Evolutionary conservation across 306 rosid species (phyloP), one percentile per base, ranked within the genome.

Genomic region (Dalbergia oliveri): DNA sequence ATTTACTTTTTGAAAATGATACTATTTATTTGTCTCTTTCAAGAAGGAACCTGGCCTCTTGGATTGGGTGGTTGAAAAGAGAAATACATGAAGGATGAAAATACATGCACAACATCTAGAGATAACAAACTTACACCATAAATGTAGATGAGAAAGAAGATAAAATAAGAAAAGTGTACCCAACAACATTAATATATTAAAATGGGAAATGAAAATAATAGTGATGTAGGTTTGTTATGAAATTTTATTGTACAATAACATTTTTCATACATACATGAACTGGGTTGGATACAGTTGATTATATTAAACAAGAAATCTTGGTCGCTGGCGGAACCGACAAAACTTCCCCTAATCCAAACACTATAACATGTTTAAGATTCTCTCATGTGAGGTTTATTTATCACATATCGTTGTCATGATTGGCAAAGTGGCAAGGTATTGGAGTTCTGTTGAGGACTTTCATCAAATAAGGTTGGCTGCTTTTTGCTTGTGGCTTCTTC

Each of bases 321-420:
- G 65, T 66, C 26, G 51, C 1, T 64, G 13, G 73, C 66, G 66
- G 44, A 50, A 61, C 37, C 44, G 13, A 50, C 65, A 39, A 35
- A 49, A 49, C 33, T 57, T 73, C 18, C 71, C 53, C 34, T 50
- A 18, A 76, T 76, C 73, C 73, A 51, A 76, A 16, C 23, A 47
- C 19, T 15, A 11, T 1, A 34, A 16, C 39, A 76, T 10, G 13
- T 19, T 19, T 64, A 51, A 16, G 53, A 76, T 61, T 63, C 61
- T 49, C 49, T n/a, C 6, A 34, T 39, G 18, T 13, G 14, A 11
- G 1, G 49, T 16, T 62, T 43, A 43, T 13, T 37, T 62, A 5
- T 60, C 49, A 19, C 14, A 13, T 5, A 1, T 61, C 11, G 2
- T 31, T 45, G 70, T 75, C 57, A 26, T 57, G 34, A 16, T 72